Evolutionary conservation across 345 rosid species (phyloP), one percentile per base, ranked within the genome.

Genomic region (Crucihimalaya himalaica): DNA sequence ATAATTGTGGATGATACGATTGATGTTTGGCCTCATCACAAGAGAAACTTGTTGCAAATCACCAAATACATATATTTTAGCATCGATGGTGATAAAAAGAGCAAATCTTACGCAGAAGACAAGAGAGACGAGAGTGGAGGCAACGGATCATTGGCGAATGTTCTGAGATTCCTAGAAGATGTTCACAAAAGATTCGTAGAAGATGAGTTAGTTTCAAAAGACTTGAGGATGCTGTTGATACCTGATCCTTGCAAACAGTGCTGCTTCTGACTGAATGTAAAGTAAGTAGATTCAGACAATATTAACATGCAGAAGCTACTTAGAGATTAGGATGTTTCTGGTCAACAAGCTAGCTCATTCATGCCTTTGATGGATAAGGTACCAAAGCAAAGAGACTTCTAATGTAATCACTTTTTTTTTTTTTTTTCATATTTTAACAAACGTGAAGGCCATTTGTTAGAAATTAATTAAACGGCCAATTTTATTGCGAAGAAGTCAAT

Each of bases 41-140:
- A 52, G 63, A 52, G 57, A 21, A 75, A 53, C 37, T n/a, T 68
- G 55, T 51, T 68, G 63, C 4, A 42, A 25, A 75, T 75, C 37
- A 12, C 15, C 10, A 37, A 16, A 52, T 67, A 68, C 56, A 0
- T 11, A 0, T 75, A 59, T 40, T 68, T 60, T 48, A 51, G 39
- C 39, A 48, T 4, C 0, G n/a, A 10, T 32, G 10, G 2, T 57
- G n/a, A 5, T 8, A 7, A 0, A 1, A n/a, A 21, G 15, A 54
- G 15, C 5, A 16, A 63, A 71, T 77, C 64, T 21, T 63, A 54
- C 19, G 77, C 71, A n/a, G 77, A 65, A 55, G 14, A 9, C 40
- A 65, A 47, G 72, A 56, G 4, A 45, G 78, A 73, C 52, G 72
- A 73, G 66, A 56, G 29, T 18, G 29, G 5, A 34, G 2, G 51